Base-by-base conservation (phyloP, 768 basidiomycete species). In the Russula compacta region DNA sequence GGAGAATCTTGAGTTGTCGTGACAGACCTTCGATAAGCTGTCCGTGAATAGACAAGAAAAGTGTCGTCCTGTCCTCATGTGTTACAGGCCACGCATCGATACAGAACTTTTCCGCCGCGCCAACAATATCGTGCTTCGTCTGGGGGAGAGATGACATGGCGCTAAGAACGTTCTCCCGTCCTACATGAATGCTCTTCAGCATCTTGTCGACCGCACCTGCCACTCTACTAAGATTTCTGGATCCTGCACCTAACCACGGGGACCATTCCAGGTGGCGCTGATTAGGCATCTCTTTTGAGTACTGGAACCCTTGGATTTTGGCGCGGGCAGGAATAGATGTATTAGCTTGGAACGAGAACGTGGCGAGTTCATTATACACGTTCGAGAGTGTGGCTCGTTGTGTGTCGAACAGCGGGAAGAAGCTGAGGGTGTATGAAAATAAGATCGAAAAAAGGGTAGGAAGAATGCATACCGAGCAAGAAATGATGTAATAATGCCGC, bases 331-430 rank as follows among this genome's bases (percentile, higher is more conserved):
- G 91, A 63, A 95, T 88, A 6, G 81, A 71, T 1, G 94, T 95
- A 71, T 94, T 95, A 67, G 83, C 83, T 19, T 87, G 88, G 71
- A 86, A 89, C 1, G 94, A 97, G 71, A 98, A 94, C 8, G 93
- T 95, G n/a, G 95, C 89, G 11, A 81, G 75, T 0, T 89, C 83
- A 61, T 89, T 83, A 71, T 98, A 99, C 19, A 81, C 91, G 49
- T 86, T 78, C 15, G 81, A 68, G 6, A 98, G 79, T 0, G 77
- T 73, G 0, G 79, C 73, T 17, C 95, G 84, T 64, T 89, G 83
- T 19, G 75, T 79, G 71, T 99, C 97, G 71, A 90, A 95, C 2
- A 83, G 71, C 9, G 86, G 82, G 75, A 98, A 94, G 73, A 87
- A 97, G 52, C 92, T 95, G 63, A 6, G 35, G 21, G 32, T 32